Base-by-base conservation (phyloP, 106 monocot species). In the Allium sativum region DNA sequence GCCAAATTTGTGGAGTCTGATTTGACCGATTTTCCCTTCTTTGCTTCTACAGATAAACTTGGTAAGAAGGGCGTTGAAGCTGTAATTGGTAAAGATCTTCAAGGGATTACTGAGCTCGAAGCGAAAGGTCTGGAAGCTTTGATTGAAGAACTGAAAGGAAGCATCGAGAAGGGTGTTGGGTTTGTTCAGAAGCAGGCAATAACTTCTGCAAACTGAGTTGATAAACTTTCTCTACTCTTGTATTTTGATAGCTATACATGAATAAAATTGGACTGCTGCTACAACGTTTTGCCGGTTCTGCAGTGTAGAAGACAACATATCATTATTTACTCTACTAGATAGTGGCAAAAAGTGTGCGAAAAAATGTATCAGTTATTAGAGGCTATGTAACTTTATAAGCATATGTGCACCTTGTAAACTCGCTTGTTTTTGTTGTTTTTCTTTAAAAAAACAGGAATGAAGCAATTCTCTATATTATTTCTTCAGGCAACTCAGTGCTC, bases 1-100 rank as follows among this genome's bases (percentile, higher is more conserved):
- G 63, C 72, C n/a, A 63, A 64, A 56, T 72, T 72, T 41, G 72
- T 72, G 14, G 72, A 72, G 50, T 72, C 64, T 9, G 48, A 72
- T 8, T 64, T 72, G 18, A 65, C 53, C 40, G 72, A 72, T 3
- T 31, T 72, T 10, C 63, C 72, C 20, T 72, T 72, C 57, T 72
- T 72, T 42, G 63, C 72, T 12, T 63, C 72, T 6, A 64, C 64
- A 42, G 48, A 64, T 56, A 72, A 72, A 64, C 64, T 72, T 41
- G 72, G 72, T 48, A 64, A 50, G 72, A 64, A 64, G 7, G 72
- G 72, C 9, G 55, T 57, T 0, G 62, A 64, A 50, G 64, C 64
- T 57, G 56, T 72, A 40, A 48, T 72, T 12, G 31, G 48, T 45
- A 16, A 46, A 7, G 63, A 72, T 17, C n/a, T 64, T 16, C 48